Evolutionary conservation across 129 eudicot genomes (phyloP).

Genomic region (Flaveria linearis): DNA sequence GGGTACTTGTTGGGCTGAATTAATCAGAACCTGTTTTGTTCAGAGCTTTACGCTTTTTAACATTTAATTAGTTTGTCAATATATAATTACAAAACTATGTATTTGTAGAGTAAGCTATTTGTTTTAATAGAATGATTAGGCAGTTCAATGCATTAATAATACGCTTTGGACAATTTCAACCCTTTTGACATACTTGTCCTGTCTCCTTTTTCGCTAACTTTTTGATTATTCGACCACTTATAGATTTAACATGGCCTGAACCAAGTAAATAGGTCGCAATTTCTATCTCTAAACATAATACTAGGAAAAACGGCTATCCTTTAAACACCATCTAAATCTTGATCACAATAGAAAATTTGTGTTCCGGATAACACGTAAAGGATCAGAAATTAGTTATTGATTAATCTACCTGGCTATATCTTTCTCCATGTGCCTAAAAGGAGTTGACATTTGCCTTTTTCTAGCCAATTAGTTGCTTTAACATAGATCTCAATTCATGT

Average conservation of each 20-base stretch:
- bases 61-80: neutral
- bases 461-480: no score
- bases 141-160: neutral
- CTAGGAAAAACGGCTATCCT: neutral
- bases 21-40: neutral
- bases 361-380: no score
- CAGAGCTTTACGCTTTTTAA: neutral
- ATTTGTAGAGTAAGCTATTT: neutral
- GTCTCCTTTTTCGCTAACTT: neutral
- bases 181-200: neutral
- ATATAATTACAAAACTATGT: neutral
- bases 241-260: neutral
- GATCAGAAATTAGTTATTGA: no score
- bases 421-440: no score
- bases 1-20: neutral
- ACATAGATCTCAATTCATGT: no score
- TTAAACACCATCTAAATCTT: neutral
- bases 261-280: neutral
- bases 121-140: neutral
- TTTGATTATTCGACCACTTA: neutral
- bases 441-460: no score
- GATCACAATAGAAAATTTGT: conserved; percentile 3
- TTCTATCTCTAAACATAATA: neutral
- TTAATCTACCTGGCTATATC: no score
- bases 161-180: neutral